Evolutionary conservation across 176 grass and related monocot genomes (phyloP), one percentile per base, ranked within the genome.

Genomic region (Aegilops sharonensis): DNA sequence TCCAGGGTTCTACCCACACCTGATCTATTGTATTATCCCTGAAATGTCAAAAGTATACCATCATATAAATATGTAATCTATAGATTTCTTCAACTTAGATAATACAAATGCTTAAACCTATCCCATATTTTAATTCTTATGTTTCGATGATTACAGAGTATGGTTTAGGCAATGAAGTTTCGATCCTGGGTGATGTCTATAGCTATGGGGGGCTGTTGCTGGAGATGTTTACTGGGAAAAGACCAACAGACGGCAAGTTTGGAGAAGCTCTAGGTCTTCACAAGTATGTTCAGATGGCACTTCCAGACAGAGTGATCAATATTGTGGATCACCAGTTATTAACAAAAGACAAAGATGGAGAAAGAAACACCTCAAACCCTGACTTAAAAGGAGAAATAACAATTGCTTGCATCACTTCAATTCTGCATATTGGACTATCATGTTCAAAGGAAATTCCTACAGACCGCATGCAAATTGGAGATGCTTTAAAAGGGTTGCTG

Each of bases 141-240:
- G 64, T 30, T 66, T 24, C n/a, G 4, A 45, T 64, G 9, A 13
- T 85, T 65, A 2, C 48, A 85, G 75, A 85, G 45, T 79, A 79
- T 79, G 84, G 84, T 9, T 2, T 65, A 21, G 78, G 57, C 5
- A 87, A 87, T 3, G 29, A 87, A 14, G 54, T 48, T 0, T 87
- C 77, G 20, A 74, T 39, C 10, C 3, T 4, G 0, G 78, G 68
- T 21, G 78, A 87, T 29, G 85, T 74, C 0, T 81, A 87, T 11
- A 87, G 85, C 40, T 87, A 81, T 0, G 85, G 68, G 1, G 50
- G 74, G 64, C 0, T 87, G 14, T 39, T 81, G 13, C 9, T 81
- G 25, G 85, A 87, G 6, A 35, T 87, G 68, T 81, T 87, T 18
- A 87, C 39, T 1, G 29, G 85, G 3, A 81, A 81, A 72, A 64